Conservation (phyloP, 2,329 filamentous ascomycete species). For the Clarireedia monteithiana region DNA sequence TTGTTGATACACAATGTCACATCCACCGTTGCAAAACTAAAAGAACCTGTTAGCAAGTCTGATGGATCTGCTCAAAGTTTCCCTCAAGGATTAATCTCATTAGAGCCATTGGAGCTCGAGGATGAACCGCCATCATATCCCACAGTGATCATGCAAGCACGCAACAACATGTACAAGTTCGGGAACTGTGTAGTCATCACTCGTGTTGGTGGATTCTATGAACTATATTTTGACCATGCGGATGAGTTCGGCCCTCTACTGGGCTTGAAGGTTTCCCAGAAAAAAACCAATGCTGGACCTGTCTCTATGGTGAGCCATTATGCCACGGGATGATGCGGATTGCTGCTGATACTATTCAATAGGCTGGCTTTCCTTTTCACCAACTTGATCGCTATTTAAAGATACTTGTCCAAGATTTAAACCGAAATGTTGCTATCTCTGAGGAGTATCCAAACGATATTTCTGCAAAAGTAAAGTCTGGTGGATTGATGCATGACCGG, state of each 20-base stretch:
- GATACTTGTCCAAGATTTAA: constrained; percentile 81
- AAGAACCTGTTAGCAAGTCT: background rate
- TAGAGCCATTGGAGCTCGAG: constrained; percentile 31
- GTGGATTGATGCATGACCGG: constrained; percentile 77
- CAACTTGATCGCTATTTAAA: constrained; percentile 92
- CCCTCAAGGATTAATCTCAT: constrained; percentile 41
- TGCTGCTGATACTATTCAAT: background rate
- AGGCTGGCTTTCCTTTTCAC: constrained; percentile 89
- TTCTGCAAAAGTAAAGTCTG: constrained; percentile 62
- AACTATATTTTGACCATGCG: constrained; percentile 95
- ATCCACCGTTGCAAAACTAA: background rate
- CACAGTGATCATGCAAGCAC: constrained; percentile 79
- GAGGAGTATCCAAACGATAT: constrained; percentile 80
- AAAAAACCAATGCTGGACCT: constrained; percentile 67
- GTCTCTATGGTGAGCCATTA: constrained; percentile 67
- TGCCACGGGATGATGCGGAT: no score
- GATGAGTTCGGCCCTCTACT: constrained; percentile 80
- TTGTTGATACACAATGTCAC: background rate
- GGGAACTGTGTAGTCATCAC: constrained; percentile 86
- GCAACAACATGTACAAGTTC: constrained; percentile 84
- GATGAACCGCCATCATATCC: constrained; percentile 57
- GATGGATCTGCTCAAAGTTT: constrained; percentile 34
- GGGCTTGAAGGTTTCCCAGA: constrained; percentile 77
- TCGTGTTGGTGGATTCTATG: constrained; percentile 91
- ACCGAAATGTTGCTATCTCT: constrained; percentile 85